phyloP scores from a whole-genome alignment of 495 filamentous ascomycete species.

The Aspergillus sclerotiicarbonarius region DNA sequence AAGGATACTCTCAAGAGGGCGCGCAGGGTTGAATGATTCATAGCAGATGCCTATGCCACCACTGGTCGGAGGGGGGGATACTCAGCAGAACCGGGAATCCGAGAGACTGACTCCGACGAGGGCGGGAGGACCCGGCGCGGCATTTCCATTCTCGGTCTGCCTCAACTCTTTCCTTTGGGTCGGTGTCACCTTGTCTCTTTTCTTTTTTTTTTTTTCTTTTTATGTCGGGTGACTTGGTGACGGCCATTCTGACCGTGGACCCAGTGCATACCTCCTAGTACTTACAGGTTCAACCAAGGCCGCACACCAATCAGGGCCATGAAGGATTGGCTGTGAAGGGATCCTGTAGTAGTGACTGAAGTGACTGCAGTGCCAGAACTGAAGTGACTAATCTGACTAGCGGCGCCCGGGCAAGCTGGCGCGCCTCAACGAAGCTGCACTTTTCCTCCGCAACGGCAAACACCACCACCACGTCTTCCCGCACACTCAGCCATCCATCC shows the following conservation, averaged over 20 bases:
- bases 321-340: too few relatives aligned
- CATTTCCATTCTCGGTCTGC: background rate
- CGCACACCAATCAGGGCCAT: too few relatives aligned
- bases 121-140: background rate
- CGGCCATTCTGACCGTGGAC: too few relatives aligned
- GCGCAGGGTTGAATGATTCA: slow-evolving; percentile 10
- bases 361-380: too few relatives aligned
- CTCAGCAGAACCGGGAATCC: background rate
- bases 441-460: background rate
- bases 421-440: background rate
- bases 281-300: too few relatives aligned
- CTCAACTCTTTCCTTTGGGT: too few relatives aligned
- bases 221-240: too few relatives aligned
- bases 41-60: slow-evolving; percentile 1
- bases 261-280: too few relatives aligned
- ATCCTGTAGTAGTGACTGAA: too few relatives aligned
- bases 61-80: background rate
- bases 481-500: background rate
- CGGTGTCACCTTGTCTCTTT: too few relatives aligned
- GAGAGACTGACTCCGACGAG: too few relatives aligned
- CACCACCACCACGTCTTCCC: background rate
- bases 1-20: background rate
- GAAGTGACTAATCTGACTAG: background rate
- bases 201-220: too few relatives aligned
- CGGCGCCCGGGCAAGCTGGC: background rate